Base-by-base conservation (phyloP, 768 basidiomycete genomes). In the Leccinum disarticulatum region DNA sequence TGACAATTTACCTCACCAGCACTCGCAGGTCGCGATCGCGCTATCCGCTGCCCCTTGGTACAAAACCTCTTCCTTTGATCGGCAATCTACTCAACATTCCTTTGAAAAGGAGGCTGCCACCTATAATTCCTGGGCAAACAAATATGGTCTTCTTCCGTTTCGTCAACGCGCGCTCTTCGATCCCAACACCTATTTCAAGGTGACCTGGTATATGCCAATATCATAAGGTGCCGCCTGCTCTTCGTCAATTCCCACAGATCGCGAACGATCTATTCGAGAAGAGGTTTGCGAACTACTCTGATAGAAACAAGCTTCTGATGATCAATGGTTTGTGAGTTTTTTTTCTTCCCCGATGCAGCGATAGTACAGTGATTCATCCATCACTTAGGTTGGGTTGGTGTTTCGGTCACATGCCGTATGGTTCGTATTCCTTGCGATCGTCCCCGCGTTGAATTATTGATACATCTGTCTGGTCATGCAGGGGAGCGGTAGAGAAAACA, bases 241-340 rank as follows among this genome's bases (percentile, higher is more conserved):
- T 76, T 83, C 38, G 69, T 83, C 50, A 84, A 83, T 64, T 74
- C 79, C 69, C 77, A 17, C 64, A 79, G 52, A 71, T 75, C 2
- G 80, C 80, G 8, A 72, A 74, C 48, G 84, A 86, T 28, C 77
- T 87, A 2, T 81, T 87, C 35, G 84, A 86, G 54, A 84, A 80
- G 61, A 76, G 81, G 15, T 82, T 80, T 31, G 64, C 72, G n/a
- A 84, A 83, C 52, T 87, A 86, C 61, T 85, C 86, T 6, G 82
- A 84, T 63, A 78, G 83, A 48, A 75, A 70, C 46, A 62, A 77
- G 60, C 71, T 80, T 6, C 71, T 75, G 0, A 83, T 84, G 82
- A 79, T 81, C 58, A 77, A 81, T 57, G 79, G 80, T 30, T 61
- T 84, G 81, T 81, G 57, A 55, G 76, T 70, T 53, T 30, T 43